Base-by-base conservation (phyloP, 768 basidiomycete species). In the Pleurotus citrinopileatus region DNA sequence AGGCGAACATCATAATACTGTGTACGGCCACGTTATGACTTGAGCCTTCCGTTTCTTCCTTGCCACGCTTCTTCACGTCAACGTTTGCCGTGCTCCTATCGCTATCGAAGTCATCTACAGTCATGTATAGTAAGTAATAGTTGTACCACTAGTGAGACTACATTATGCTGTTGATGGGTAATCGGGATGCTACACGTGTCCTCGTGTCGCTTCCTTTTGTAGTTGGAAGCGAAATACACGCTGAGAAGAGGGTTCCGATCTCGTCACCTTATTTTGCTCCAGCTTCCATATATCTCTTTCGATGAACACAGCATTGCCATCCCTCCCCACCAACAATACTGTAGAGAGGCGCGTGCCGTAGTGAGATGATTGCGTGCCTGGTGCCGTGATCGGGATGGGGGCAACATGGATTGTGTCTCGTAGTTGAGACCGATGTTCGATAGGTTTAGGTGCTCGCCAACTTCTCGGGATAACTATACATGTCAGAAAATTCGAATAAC, bases 331-430 rank as follows among this genome's bases (percentile, higher is more conserved):
- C 53, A 93, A 77, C 46, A 93, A 63, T 36, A 89, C 80, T 2
- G 87, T 91, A 38, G 90, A 80, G 50, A 88, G 66, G 13, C 90
- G 84, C 28, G 91, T 93, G 40, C 79, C 90, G 61, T 89, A 90
- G 56, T 63, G 65, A 22, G 54, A 62, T 17, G 42, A 58, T 12
- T 37, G 38, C 17, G 12, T 59, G 23, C 37, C 42, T 34, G 37
- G 54, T 25, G 58, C 52, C 38, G 59, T 65, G 28, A 76, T 59
- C 25, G 56, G 58, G 22, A 87, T 22, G n/a, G 87, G 86, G 27
- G 71, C 66, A 43, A 87, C 84, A 22, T 81, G 76, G 3, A 91
- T 75, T n/a, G 86, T 84, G 56, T 81, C 78, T 58, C 73, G 80
- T 59, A 87, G 73, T 40, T 84, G 77, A 53, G 70, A 70, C 38